Percentiles rank a stretch among this genome's conserved stretches.
Conservation (phyloP, 1,284 basidiomycete species). For the Pholiota adiposa region DNA sequence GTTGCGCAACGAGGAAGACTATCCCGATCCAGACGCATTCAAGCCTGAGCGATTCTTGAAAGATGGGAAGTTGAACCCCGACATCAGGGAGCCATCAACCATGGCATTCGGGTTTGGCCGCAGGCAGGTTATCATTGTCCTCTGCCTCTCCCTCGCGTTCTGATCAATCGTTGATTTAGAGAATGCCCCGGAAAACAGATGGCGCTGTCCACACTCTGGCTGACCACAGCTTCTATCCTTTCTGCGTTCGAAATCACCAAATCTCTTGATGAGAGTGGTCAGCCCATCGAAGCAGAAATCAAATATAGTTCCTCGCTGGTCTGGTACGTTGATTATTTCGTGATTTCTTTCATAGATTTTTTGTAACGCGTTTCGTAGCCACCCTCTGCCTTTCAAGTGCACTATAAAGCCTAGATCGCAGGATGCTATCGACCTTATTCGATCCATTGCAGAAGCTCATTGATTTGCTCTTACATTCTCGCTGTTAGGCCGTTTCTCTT, state of each 20-base stretch:
- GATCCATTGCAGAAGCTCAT: constrained; percentile 1
- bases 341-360: neutral
- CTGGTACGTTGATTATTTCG: neutral
- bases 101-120: constrained; percentile 10
- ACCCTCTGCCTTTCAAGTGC: constrained; percentile 11
- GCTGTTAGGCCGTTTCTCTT: neutral
- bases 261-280: constrained; percentile 1
- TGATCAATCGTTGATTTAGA: neutral
- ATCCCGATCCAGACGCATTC: constrained; percentile 4
- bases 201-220: neutral
- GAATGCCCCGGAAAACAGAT: constrained; percentile 8
- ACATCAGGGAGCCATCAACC: constrained; percentile 4
- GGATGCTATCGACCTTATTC: neutral
- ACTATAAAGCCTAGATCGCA: constrained; percentile 9
- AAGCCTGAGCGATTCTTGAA: constrained; percentile 5
- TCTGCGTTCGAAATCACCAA: constrained; percentile 5
- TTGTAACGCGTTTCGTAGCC: neutral
- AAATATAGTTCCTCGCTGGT: constrained; percentile 7
- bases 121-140: neutral
- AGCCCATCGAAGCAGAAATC: constrained; percentile 5
- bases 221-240: neutral
- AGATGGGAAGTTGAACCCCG: constrained; percentile 4
- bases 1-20: constrained; percentile 7
- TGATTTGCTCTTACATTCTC: neutral
- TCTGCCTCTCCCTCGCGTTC: neutral